Evolutionary conservation across 805 yeast genomes (phyloP), one percentile per base, ranked within the genome.

Genomic region (Spathaspora sp.): DNA sequence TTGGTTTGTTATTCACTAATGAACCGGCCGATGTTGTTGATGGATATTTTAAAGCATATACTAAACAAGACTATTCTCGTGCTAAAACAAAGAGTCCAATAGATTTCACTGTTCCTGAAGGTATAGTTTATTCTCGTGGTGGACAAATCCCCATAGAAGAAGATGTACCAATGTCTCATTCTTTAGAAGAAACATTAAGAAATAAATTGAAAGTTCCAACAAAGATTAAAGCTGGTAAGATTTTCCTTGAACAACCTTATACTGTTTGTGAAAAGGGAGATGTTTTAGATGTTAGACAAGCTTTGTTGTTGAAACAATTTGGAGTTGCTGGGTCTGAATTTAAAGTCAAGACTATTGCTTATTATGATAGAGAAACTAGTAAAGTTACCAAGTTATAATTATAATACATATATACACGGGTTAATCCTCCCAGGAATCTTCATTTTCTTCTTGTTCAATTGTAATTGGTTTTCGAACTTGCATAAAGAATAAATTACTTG

Each of bases 111-210:
- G 79, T 94, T 51, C 98, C 99, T 28, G 90, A 78, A 54, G 99
- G 99, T 46, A 79, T 90, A 49, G 86, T 94, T 8, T 92, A 90
- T 69, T 89, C 98, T 18, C 86, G 97, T 67, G 99, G 97, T 62
- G 99, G 99, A 19, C 96, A 89, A 71, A 75, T 92, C 48, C 79
- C 97, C 29, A 72, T 67, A 20, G 97, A 91, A 65, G 98, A 94
- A 57, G 99, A 94, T 69, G 91, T 94, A 18, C 97, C 97, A 60
- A 85, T 94, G 88, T 86, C 96, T 11, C 99, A 94, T 67, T 90
- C 98, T 5, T 79, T 96, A 73, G 99, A 94, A 71, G 89, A 91
- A 62, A 89, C 96, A 42, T 70, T 94, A 64, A 87, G 99, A 77
- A 88, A 84, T 69, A 87, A 87, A 66, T 84, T 84, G 59, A 92